A percentile compares a stretch with the other conserved stretches of the same genome.
Evolutionary conservation across 2,329 filamentous ascomycete species (phyloP).

Genomic region (Diaporthe citrichinensis): DNA sequence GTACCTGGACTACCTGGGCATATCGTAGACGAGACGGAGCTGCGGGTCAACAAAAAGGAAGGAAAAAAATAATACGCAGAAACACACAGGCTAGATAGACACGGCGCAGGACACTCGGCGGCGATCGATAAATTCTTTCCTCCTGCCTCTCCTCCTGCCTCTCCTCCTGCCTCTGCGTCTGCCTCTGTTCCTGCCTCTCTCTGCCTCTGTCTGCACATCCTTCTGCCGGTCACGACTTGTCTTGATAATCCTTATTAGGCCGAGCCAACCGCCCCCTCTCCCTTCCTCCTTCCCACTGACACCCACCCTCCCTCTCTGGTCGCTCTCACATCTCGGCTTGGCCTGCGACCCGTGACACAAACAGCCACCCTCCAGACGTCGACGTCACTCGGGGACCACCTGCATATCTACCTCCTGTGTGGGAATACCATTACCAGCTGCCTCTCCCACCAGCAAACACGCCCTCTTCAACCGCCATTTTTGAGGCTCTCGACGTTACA

Average conservation of each 20-base stretch:
- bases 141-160: neutral
- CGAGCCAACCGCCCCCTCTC: slow-evolving; percentile 5
- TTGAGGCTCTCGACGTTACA: slow-evolving; percentile 31
- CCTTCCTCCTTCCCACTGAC: slow-evolving; percentile 6
- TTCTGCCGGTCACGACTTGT: neutral
- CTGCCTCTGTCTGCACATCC: neutral
- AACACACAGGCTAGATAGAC: slow-evolving; percentile 14
- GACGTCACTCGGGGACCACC: slow-evolving; percentile 35
- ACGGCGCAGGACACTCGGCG: slow-evolving; percentile 3
- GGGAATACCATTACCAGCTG: neutral
- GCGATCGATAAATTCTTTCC: slow-evolving; percentile 30
- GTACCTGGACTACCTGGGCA: slow-evolving; percentile 15
- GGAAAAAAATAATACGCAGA: neutral
- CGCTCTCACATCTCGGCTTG: slow-evolving; percentile 19
- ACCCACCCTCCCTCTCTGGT: slow-evolving; percentile 6
- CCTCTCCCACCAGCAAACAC: slow-evolving; percentile 16
- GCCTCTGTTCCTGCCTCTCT: neutral
- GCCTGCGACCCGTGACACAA: slow-evolving; percentile 33
- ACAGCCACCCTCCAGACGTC: slow-evolving; percentile 12
- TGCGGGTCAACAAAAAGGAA: slow-evolving; percentile 22
- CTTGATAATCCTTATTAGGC: slow-evolving; percentile 11
- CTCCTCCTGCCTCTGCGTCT: neutral
- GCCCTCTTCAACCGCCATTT: slow-evolving; percentile 1
- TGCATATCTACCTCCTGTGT: neutral
- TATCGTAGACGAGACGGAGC: slow-evolving; percentile 25